Base-by-base conservation (phyloP, 805 yeast genomes). In the Candida michaelii region DNA sequence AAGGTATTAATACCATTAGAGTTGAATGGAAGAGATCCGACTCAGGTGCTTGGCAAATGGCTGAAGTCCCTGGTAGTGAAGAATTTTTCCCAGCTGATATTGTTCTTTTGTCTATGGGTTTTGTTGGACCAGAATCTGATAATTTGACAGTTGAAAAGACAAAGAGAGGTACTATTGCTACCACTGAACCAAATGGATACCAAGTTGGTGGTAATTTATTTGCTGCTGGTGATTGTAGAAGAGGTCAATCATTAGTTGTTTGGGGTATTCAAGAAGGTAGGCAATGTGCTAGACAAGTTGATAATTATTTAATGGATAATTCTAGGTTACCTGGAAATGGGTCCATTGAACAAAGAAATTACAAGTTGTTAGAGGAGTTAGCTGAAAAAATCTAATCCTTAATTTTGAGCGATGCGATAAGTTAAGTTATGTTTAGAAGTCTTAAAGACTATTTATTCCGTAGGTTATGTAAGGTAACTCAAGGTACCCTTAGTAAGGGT, bases 191-290 rank as follows among this genome's bases (percentile, higher is more conserved):
- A 14, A 69, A 71, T 46, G 80, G 78, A 44, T 91, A 91, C 77
- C 74, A 77, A 47, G 89, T 88, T 44, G 42, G 36, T 30, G 85
- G 75, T 46, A 89, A 89, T 54, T 59, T 89, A 47, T 91, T 90
- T 59, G 88, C 97, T 37, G 97, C 98, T 39, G 99, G 99, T 69
- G 99, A 91, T 67, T 93, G 98, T 72, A 85, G 99, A 76, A 83
- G 98, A 71, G 99, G 99, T 21, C 99, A 91, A 74, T 88, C 97
- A 2, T 79, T 91, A 65, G 91, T 91, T 63, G 99, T 91, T 43
- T 93, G 98, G 98, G 99, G 98, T 71, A 91, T 91, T 55, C 98
- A 93, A 71, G 99, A 91, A 71, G 99, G 99, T 53, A 83, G 98
- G 74, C 97, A 91, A 69, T 89, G 97, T 79, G 99, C 99, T 27